Evolutionary conservation across 1,284 basidiomycete species (phyloP), one percentile per base, ranked within the genome.

Genomic region (Volvariella volvacea): DNA sequence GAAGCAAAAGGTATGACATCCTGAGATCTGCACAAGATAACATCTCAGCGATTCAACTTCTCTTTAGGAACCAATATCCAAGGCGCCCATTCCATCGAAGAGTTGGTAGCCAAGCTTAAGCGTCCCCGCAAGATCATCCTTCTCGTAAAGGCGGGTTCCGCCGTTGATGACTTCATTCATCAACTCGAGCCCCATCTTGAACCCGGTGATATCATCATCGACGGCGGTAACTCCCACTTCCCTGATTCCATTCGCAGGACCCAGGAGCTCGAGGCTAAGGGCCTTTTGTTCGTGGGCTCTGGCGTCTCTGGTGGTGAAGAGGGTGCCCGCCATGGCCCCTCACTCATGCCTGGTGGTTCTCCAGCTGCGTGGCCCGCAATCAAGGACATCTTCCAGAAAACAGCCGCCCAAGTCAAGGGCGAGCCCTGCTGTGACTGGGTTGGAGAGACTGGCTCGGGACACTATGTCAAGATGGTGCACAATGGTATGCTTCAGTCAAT

Each of bases 351-450:
- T 54, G 96, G 96, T 76, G 96, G 96, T 59, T 92, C 89, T 39
- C 65, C 83, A 45, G 90, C 80, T 54, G 96, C 96, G 25, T 99
- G 96, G 96, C 90, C 92, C 36, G 73, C 78, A 57, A 97, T 99
- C 74, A 95, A 98, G 78, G 83, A 92, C 52, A 99, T 99, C 63
- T 98, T 99, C 85, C 96, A 99, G 74, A 91, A 91, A 68, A 89
- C 92, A 43, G 83, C 96, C 54, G 96, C 96, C 49, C 92, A 99
- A 67, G 92, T 89, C 53, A 79, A 93, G 48, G 92, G 92, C 54
- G 91, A 94, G 65, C 93, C 96, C 42, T 99, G 96, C 79, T 98
- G 95, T 67, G 96, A 99, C 75, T 99, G 96, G 96, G 94, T 99
- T 62, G 96, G 96, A 46, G 87, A 92, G 67, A 88, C 83, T 52